phyloP scores from a whole-genome alignment of 169 alveolate genomes.

The Eimeria necatrix region DNA sequence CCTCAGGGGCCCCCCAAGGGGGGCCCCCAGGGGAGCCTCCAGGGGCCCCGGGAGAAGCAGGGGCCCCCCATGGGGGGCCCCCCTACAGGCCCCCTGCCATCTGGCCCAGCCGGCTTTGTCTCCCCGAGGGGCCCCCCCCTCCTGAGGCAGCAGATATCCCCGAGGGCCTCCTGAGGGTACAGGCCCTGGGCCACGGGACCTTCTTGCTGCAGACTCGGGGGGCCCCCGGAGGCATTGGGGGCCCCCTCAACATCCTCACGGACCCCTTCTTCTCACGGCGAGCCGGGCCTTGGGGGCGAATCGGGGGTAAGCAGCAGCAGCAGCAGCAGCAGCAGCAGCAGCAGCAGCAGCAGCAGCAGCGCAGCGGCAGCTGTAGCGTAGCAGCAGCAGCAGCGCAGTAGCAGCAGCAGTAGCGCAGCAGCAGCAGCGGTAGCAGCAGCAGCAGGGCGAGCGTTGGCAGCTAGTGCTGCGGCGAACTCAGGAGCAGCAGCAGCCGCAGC shows the following conservation, averaged over 20 bases:
- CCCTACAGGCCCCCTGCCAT: not conserved
- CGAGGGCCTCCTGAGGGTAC: conserved; percentile 35
- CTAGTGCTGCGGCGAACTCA: not conserved
- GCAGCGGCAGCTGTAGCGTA: too few relatives aligned
- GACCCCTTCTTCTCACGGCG: conserved; percentile 32
- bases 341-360: too few relatives aligned
- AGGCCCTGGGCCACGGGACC: conserved; percentile 56
- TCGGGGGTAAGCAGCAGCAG: too few relatives aligned
- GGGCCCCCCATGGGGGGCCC: too few relatives aligned
- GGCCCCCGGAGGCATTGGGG: not conserved
- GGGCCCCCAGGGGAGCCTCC: not conserved
- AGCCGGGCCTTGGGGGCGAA: conserved; percentile 47
- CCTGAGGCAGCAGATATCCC: not conserved
- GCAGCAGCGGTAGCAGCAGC: not conserved
- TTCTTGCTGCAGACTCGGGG: conserved; percentile 57
- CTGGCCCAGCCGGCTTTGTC: not conserved
- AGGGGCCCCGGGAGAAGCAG: not conserved
- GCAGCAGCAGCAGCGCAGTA: not conserved
- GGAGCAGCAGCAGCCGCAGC: too few relatives aligned
- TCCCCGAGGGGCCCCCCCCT: not conserved
- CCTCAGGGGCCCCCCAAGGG: not conserved
- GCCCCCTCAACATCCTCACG: conserved; percentile 30
- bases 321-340: too few relatives aligned
- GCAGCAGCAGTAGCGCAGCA: too few relatives aligned
- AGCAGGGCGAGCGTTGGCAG: not conserved